Percentiles rank a stretch among this genome's conserved stretches.
Evolutionary conservation across 768 basidiomycete species (phyloP).

Genomic region (Pleurotus tuber-regium): DNA sequence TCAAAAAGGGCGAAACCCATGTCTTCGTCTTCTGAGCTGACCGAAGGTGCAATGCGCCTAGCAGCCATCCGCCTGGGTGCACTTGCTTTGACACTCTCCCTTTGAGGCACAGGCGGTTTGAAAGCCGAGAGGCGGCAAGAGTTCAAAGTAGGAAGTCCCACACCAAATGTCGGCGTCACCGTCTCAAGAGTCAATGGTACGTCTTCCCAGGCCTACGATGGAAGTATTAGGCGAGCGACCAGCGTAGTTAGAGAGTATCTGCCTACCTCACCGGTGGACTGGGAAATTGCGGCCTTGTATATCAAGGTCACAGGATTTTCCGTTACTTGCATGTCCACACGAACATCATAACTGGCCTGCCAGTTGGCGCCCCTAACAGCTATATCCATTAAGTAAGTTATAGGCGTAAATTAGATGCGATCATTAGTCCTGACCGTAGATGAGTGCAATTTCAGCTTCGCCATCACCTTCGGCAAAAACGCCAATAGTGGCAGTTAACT

Average conservation of each 20-base stretch:
- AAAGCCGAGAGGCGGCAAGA: slow-evolving; percentile 35
- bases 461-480: slow-evolving; percentile 35
- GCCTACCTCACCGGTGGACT: slow-evolving; percentile 42
- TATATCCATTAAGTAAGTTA: slow-evolving; percentile 14
- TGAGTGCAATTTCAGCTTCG: slow-evolving; percentile 35
- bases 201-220: slow-evolving; percentile 38
- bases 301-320: slow-evolving; percentile 34
- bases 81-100: too few relatives aligned
- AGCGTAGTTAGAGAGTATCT: too few relatives aligned
- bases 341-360: slow-evolving; percentile 39
- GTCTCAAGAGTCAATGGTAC: slow-evolving; percentile 43
- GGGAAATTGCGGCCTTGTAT: slow-evolving; percentile 40
- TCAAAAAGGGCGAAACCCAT: too few relatives aligned
- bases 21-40: too few relatives aligned
- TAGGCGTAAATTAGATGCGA: background rate
- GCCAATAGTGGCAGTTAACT: slow-evolving; percentile 28
- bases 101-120: too few relatives aligned
- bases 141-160: slow-evolving; percentile 31
- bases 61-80: too few relatives aligned
- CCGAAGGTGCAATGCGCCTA: too few relatives aligned
- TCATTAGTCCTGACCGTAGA: slow-evolving; percentile 31
- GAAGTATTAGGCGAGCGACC: too few relatives aligned
- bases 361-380: slow-evolving; percentile 36
- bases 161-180: slow-evolving; percentile 37
- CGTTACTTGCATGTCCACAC: slow-evolving; percentile 38